Conservation (phyloP, 495 filamentous ascomycete genomes). For the Penicillium bialowiezense region DNA sequence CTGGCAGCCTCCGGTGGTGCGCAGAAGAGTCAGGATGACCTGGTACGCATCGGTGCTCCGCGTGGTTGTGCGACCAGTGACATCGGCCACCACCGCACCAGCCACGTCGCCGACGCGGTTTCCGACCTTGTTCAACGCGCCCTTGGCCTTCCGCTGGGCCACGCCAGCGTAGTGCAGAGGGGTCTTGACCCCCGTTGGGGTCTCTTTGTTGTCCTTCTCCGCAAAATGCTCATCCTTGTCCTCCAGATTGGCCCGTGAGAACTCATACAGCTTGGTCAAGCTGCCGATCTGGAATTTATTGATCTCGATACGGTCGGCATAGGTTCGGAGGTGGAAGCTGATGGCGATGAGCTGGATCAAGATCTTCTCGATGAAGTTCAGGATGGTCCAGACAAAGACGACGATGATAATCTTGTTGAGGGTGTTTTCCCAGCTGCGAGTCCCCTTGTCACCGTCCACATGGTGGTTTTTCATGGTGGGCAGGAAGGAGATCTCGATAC, state of each 20-base stretch:
- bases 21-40: conserved; percentile 71
- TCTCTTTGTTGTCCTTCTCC: conserved; percentile 35
- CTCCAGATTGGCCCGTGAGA: conserved; percentile 70
- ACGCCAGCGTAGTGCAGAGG: conserved; percentile 65
- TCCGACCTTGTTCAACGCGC: conserved; percentile 74
- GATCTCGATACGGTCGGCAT: conserved; percentile 85
- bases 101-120: conserved; percentile 84
- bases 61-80: conserved; percentile 76
- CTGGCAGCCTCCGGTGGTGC: conserved; percentile 71
- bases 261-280: conserved; percentile 77
- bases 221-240: conserved; percentile 73
- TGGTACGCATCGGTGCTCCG: conserved; percentile 80
- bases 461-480: conserved; percentile 72
- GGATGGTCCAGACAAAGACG: conserved; percentile 70
- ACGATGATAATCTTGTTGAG: conserved; percentile 86
- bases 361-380: conserved; percentile 91
- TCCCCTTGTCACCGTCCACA: conserved; percentile 49
- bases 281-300: conserved; percentile 88
- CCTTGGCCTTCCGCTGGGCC: conserved; percentile 67
- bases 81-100: conserved; percentile 89
- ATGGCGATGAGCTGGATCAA: conserved; percentile 93
- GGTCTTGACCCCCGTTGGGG: conserved; percentile 61
- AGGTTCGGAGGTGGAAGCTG: conserved; percentile 88
- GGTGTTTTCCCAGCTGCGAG: conserved; percentile 66
- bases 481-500: conserved; percentile 64